Evolutionary conservation across 805 yeast species (phyloP), one percentile per base, ranked within the genome.

Genomic region (Pichia occidentalis): DNA sequence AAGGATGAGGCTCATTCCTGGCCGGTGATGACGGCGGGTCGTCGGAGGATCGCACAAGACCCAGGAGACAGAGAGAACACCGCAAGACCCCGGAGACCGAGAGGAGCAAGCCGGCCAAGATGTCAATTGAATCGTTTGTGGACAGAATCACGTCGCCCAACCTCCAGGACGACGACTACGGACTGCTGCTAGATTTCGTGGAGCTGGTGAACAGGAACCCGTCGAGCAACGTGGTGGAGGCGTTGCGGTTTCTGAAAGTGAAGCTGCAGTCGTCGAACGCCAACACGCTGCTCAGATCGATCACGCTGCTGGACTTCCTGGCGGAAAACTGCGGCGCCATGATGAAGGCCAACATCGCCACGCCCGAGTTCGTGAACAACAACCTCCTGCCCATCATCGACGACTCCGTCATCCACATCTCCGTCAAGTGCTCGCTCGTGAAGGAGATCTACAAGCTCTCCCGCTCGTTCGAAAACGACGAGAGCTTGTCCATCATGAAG

Each of bases 251-350:
- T 1, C 55, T 81, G 13, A 62, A 65, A 40, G 59, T 64, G 25
- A 68, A 81, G 36, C 59, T 82, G 19, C 60, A 60, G 20, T 65
- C 65, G 25, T 60, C 64, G 20, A 79, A 78, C 50, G 88, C 84
- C 16, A 83, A 82, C 54, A 76, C 78, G 3, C 71, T 79, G 28
- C 56, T 83, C 35, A 67, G 84, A 52, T 60, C 82, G 0, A 52
- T 83, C 14, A 61, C 80, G 0, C 48, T 75, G 32, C 53, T 79
- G 16, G 69, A 71, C 21, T 73, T 86, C 5, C 51, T 83, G 21
- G 85, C 86, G 2, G 86, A 81, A 53, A 83, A 82, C 56, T 81
- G 90, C 57, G 88, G 88, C 3, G 74, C 85, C 10, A 68, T 76
- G 53, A 69, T 77, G 63, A 75, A 73, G 48, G 77, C 68, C 32